phyloP scores from a whole-genome alignment of 2,329 filamentous ascomycete species.

The Colletotrichum spinosum region DNA sequence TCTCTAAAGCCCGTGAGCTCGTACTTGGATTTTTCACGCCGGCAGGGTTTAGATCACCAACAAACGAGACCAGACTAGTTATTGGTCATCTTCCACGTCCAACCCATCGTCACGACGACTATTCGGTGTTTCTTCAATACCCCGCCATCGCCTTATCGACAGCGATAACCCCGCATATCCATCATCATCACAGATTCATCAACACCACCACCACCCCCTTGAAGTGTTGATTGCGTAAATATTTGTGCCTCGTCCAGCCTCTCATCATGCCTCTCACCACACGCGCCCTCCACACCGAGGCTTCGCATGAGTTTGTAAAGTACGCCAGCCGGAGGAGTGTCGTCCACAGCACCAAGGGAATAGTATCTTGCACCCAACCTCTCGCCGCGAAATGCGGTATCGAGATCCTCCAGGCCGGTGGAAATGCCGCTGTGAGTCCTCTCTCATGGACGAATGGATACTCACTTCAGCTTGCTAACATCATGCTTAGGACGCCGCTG shows the following conservation, averaged over 20 bases:
- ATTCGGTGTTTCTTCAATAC: not conserved
- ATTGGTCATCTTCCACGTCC: not conserved
- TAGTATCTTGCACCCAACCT: constrained; percentile 90
- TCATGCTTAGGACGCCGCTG: constrained; percentile 82
- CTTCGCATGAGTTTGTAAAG: constrained; percentile 65
- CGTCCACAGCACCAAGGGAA: constrained; percentile 92
- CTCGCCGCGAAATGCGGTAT: constrained; percentile 90
- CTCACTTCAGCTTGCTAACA: constrained; percentile 32
- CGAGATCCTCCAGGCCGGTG: constrained; percentile 84
- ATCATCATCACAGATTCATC: constrained; percentile 55
- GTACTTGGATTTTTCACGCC: no score
- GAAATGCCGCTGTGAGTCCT: constrained; percentile 86
- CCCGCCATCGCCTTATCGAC: constrained; percentile 10
- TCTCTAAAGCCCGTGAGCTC: no score
- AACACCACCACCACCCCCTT: constrained; percentile 55
- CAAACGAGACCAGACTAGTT: no score
- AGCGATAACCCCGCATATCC: constrained; percentile 28
- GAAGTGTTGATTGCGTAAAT: no score
- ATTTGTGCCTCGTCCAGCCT: not conserved
- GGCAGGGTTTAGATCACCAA: no score
- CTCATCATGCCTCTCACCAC: constrained; percentile 60
- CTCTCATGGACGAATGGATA: not conserved
- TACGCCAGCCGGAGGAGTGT: constrained; percentile 89
- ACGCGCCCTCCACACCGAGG: constrained; percentile 58
- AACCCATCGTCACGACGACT: not conserved